phyloP scores from a whole-genome alignment of 441 rosid genomes.

The Euphorbia neoarborescens region DNA sequence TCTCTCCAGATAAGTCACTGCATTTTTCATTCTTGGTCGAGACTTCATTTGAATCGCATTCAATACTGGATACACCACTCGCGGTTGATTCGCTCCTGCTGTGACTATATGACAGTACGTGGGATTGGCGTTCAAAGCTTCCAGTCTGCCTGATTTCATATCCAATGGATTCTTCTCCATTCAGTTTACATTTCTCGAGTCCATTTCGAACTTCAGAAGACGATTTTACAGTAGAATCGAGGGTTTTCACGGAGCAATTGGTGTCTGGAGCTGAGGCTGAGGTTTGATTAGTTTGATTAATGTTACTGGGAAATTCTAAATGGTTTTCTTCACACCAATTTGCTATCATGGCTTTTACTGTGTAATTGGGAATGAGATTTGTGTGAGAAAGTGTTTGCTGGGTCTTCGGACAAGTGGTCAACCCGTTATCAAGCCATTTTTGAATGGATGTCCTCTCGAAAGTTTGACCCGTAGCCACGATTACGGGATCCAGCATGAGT shows the following conservation, averaged over 20 bases:
- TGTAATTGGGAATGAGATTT: conserved; percentile 83
- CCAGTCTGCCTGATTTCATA: conserved; percentile 38
- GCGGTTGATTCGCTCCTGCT: conserved; percentile 74
- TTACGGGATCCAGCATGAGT: conserved; percentile 87
- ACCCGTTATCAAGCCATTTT: conserved; percentile 76
- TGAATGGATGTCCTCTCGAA: conserved; percentile 76
- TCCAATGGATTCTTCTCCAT: conserved; percentile 34
- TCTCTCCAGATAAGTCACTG: conserved; percentile 27
- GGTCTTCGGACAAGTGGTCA: conserved; percentile 76
- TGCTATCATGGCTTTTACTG: conserved; percentile 79
- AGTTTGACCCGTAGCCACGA: conserved; percentile 89
- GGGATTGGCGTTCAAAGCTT: conserved; percentile 38
- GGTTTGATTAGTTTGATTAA: conserved; percentile 27
- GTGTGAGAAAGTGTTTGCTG: conserved; percentile 50
- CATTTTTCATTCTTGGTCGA: conserved; percentile 27
- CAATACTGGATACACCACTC: conserved; percentile 61
- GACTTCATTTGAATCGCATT: conserved; percentile 38
- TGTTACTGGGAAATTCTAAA: conserved; percentile 30
- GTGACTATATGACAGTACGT: conserved; percentile 50
- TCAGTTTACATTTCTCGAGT: conserved; percentile 45
- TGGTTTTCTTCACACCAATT: conserved; percentile 71
- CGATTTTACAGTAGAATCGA: conserved; percentile 54
- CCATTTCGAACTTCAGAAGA: conserved; percentile 48
- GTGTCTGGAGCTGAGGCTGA: conserved; percentile 33
- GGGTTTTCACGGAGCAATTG: conserved; percentile 33